phyloP scores from a whole-genome alignment of 2,329 filamentous ascomycete species.

The Penicillium griseofulvum region DNA sequence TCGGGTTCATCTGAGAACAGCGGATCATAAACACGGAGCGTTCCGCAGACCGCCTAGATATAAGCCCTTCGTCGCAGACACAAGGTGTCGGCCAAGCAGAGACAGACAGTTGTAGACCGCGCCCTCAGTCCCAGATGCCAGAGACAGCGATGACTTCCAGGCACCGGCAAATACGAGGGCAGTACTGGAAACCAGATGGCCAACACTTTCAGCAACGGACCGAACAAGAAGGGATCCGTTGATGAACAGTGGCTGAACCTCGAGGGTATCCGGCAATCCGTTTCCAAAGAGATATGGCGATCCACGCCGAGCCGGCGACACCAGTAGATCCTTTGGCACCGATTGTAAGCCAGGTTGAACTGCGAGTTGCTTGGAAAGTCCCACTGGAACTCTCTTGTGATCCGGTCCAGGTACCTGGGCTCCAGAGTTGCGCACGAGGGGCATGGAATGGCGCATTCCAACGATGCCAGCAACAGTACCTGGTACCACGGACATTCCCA shows the following conservation, averaged over 20 bases:
- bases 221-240: not conserved
- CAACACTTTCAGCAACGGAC: not conserved
- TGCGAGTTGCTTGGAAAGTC: not conserved
- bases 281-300: not conserved
- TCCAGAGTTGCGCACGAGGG: not conserved
- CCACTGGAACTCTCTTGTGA: not conserved
- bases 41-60: not conserved
- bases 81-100: constrained; percentile 6
- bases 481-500: not conserved
- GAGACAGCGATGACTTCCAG: constrained; percentile 5
- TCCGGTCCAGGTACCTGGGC: not conserved
- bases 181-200: constrained; percentile 6
- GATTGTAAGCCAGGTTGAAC: not conserved
- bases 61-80: constrained; percentile 11
- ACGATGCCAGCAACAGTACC: not conserved
- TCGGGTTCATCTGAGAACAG: not conserved
- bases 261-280: not conserved
- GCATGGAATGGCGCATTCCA: not conserved
- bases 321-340: not conserved
- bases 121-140: constrained; percentile 3
- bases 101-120: constrained; percentile 10
- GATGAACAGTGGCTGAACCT: not conserved
- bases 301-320: not conserved
- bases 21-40: not conserved
- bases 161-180: constrained; percentile 3